Conservation (phyloP, 148 eudicot genomes). For the Hydrangea macrophylla region DNA sequence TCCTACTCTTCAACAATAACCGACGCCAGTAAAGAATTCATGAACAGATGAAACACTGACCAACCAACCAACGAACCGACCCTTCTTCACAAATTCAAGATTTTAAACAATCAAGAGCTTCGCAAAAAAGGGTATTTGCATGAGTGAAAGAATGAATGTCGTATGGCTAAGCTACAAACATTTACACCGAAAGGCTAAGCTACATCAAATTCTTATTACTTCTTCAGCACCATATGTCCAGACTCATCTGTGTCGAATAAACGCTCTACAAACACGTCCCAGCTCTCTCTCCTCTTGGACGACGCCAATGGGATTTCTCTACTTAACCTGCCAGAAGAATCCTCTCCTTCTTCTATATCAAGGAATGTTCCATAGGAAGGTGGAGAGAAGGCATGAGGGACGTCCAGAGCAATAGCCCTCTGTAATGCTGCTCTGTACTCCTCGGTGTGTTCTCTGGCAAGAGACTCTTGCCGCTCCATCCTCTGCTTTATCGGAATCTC, state of each 20-base stretch:
- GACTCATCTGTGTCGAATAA: slow-evolving; percentile 59
- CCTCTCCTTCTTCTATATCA: slow-evolving; percentile 35
- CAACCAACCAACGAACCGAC: too few species aligned
- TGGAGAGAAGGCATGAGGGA: slow-evolving; percentile 63
- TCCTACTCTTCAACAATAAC: too few species aligned
- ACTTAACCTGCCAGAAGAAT: slow-evolving; percentile 22
- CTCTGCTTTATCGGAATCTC: slow-evolving; percentile 66
- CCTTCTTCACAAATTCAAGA: too few species aligned
- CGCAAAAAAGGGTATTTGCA: background rate
- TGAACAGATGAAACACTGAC: too few species aligned
- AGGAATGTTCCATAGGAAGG: slow-evolving; percentile 78
- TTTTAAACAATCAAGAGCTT: background rate
- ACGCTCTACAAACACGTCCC: slow-evolving; percentile 55
- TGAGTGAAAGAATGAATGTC: slow-evolving; percentile 1
- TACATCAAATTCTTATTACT: slow-evolving; percentile 4
- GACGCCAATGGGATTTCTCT: slow-evolving; percentile 31
- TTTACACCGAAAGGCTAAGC: too few species aligned
- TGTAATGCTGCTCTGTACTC: slow-evolving; percentile 70
- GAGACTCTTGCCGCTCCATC: slow-evolving; percentile 72
- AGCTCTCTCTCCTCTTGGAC: slow-evolving; percentile 47
- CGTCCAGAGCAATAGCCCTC: slow-evolving; percentile 59
- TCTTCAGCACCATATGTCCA: slow-evolving; percentile 46
- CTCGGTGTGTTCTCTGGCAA: slow-evolving; percentile 67
- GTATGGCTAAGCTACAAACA: background rate
- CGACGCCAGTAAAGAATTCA: too few species aligned